These are phyloP conservation scores for Penicillium robsamsonii DNA, from an alignment of 495 filamentous ascomycete species.

Conservation along the genomic window DNA sequence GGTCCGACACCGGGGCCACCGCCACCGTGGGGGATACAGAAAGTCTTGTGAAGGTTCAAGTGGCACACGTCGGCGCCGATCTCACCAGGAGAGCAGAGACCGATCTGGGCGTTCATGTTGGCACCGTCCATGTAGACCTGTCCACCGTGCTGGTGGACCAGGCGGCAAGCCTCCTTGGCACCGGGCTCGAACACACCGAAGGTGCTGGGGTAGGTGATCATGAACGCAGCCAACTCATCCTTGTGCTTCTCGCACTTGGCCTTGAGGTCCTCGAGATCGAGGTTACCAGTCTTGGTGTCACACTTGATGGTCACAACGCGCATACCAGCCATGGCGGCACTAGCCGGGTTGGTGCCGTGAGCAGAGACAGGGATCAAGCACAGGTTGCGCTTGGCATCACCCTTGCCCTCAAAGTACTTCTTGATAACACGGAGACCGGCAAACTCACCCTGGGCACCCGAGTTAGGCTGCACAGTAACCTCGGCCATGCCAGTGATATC, in stretches of 20 bases:
- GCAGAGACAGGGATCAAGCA: constrained; percentile 96
- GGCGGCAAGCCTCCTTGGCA: constrained; percentile 79
- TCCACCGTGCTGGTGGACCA: constrained; percentile 86
- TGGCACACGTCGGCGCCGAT: constrained; percentile 99
- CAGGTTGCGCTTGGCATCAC: constrained; percentile 74
- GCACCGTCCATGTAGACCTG: constrained; percentile 99
- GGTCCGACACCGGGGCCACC: constrained; percentile 95
- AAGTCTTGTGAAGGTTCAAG: constrained; percentile 97
- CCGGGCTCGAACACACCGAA: constrained; percentile 95
- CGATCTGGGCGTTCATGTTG: constrained; percentile 99
- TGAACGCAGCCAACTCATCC: constrained; percentile 87
- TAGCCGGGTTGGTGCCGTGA: constrained; percentile 96
- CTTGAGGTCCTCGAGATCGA: constrained; percentile 83
- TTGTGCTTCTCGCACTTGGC: constrained; percentile 85
- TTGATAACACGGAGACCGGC: constrained; percentile 90
- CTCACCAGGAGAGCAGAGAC: constrained; percentile 92
- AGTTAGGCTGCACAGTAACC: constrained; percentile 93
- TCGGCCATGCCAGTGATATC: constrained; percentile 89
- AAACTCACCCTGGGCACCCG: constrained; percentile 96
- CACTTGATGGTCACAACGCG: constrained; percentile 93
- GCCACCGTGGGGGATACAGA: constrained; percentile 97
- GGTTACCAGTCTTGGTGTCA: constrained; percentile 80
- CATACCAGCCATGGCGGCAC: constrained; percentile 97
- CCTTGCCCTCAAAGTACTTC: constrained; percentile 71
- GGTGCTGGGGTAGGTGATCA: constrained; percentile 98